Evolutionary conservation across 768 basidiomycete species (phyloP).

Genomic region (Gelatoporia subvermispora): DNA sequence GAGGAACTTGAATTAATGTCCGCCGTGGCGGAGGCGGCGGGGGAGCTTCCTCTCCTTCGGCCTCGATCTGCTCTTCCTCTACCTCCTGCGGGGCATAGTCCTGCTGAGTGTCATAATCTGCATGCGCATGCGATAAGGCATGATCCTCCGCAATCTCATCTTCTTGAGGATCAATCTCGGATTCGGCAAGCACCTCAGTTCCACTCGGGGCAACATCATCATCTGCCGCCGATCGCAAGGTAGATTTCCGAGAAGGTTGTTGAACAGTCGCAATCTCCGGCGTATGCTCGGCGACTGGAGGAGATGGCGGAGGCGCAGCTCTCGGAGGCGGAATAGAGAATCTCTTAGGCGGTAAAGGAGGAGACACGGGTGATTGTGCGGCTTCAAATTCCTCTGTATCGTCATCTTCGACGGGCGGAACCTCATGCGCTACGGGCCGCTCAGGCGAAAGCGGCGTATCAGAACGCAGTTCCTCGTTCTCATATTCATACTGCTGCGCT

Average conservation of each 20-base stretch:
- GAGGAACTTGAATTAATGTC: background rate
- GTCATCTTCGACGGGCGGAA: too few relatives aligned
- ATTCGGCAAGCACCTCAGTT: too few relatives aligned
- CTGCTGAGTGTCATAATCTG: background rate
- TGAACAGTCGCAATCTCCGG: too few relatives aligned
- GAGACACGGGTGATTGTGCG: conserved; percentile 4
- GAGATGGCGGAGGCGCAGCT: conserved; percentile 5
- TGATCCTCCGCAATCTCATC: conserved; percentile 4
- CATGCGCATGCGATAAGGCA: background rate
- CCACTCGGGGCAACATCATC: too few relatives aligned
- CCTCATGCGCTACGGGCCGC: background rate
- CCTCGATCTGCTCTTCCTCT: background rate
- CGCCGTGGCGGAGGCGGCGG: background rate
- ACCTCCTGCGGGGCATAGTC: background rate
- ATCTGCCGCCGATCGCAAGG: too few relatives aligned
- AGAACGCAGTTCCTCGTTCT: conserved; percentile 5
- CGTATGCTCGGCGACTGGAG: too few relatives aligned
- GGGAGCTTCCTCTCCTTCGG: background rate
- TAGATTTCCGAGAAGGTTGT: too few relatives aligned
- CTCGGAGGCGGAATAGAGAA: conserved; percentile 11
- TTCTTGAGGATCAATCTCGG: background rate
- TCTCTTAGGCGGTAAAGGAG: conserved; percentile 7
- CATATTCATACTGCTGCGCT: conserved; percentile 3
- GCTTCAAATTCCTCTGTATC: background rate
- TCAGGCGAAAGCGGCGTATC: background rate